Conservation (phyloP, 495 filamentous ascomycete species). For the Aspergillus nidulans region DNA sequence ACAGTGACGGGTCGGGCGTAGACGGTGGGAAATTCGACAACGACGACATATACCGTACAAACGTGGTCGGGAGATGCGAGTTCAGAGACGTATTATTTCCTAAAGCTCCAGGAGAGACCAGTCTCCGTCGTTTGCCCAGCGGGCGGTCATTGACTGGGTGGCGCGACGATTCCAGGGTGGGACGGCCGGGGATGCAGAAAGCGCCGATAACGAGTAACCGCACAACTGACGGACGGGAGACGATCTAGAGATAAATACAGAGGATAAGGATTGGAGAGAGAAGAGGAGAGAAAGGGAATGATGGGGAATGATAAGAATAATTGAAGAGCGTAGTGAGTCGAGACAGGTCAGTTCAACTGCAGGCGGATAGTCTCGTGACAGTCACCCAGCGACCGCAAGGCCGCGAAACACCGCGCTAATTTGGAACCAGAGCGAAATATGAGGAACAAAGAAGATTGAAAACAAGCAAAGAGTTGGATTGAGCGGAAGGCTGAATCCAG, state of each 20-base stretch:
- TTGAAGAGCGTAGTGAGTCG: background rate
- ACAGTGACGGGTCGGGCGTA: slow-evolving; percentile 10
- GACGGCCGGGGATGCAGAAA: background rate
- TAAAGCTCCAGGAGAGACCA: slow-evolving; percentile 24
- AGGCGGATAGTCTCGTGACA: slow-evolving; percentile 19
- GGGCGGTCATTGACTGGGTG: slow-evolving; percentile 31
- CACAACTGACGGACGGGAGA: background rate
- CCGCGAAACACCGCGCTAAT: background rate
- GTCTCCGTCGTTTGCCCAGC: slow-evolving; percentile 44
- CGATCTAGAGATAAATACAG: background rate
- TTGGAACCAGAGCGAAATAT: background rate
- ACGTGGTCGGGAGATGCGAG: background rate
- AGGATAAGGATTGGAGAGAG: background rate
- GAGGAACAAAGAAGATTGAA: background rate
- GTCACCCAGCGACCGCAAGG: slow-evolving; percentile 15
- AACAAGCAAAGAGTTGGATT: background rate
- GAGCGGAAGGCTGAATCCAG: background rate
- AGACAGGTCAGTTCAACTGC: background rate
- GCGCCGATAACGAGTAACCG: background rate
- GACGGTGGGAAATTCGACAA: slow-evolving; percentile 20
- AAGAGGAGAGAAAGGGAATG: background rate
- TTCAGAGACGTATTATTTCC: slow-evolving; percentile 5
- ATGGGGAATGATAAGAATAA: slow-evolving; percentile 4
- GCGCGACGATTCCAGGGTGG: slow-evolving; percentile 21
- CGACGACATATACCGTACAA: slow-evolving; percentile 20